phyloP scores from a whole-genome alignment of 1,284 basidiomycete genomes.

The Trichosporon sp. region DNA sequence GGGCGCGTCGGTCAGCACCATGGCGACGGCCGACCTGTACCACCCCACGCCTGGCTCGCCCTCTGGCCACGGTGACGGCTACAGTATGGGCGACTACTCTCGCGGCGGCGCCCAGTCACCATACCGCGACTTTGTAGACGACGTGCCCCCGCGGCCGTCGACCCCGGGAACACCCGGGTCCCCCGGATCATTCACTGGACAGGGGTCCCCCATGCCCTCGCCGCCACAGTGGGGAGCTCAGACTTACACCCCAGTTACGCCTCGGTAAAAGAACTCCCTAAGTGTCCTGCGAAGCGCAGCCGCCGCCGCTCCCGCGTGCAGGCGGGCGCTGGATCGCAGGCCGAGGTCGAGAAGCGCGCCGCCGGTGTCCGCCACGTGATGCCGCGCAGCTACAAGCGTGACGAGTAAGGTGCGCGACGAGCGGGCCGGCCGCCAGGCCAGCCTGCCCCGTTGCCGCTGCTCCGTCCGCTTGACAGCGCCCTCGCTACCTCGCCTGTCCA shows the following conservation, averaged over 20 bases:
- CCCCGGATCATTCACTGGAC: neutral
- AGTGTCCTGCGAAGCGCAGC: slow-evolving; percentile 5
- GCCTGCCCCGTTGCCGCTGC: neutral
- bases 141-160: neutral
- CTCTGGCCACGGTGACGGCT: slow-evolving; percentile 23
- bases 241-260: slow-evolving; percentile 14
- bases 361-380: neutral
- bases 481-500: neutral
- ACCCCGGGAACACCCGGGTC: neutral
- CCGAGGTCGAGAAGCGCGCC: neutral
- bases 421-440: neutral
- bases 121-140: slow-evolving; percentile 14
- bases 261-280: slow-evolving; percentile 2
- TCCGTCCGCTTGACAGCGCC: neutral
- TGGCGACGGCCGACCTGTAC: slow-evolving; percentile 41
- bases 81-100: slow-evolving; percentile 20
- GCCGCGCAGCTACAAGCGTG: neutral
- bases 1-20: slow-evolving; percentile 33
- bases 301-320: neutral
- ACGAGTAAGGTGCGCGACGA: neutral
- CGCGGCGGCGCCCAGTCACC: slow-evolving; percentile 16
- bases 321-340: neutral
- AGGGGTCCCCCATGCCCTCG: neutral
- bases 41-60: slow-evolving; percentile 7
- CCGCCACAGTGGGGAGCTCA: slow-evolving; percentile 1